phyloP scores from a whole-genome alignment of 2,329 filamentous ascomycete species.

The Penicillium verrucosum region DNA sequence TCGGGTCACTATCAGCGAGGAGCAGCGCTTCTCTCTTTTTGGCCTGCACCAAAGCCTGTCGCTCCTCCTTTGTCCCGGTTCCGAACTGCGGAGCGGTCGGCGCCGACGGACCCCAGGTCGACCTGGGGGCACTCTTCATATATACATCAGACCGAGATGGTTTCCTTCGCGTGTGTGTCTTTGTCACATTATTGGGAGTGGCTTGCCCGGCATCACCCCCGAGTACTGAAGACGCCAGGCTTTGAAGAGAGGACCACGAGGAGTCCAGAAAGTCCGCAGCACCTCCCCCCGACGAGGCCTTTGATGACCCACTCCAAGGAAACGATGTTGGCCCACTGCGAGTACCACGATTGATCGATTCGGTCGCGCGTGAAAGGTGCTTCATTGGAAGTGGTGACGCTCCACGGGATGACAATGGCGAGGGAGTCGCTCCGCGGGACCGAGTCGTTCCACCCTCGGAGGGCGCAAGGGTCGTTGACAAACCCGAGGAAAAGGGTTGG shows the following conservation, averaged over 20 bases:
- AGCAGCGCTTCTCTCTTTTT: slow-evolving; percentile 48
- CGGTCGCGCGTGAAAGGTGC: slow-evolving; percentile 35
- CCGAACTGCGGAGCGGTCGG: slow-evolving; percentile 32
- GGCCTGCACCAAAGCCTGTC: slow-evolving; percentile 46
- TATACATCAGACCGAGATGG: slow-evolving; percentile 37
- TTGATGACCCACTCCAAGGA: slow-evolving; percentile 24
- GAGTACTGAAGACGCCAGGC: slow-evolving; percentile 47
- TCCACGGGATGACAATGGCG: slow-evolving; percentile 35
- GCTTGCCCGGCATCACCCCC: slow-evolving; percentile 39
- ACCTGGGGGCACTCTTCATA: slow-evolving; percentile 26
- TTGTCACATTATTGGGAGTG: slow-evolving; percentile 26
- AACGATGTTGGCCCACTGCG: slow-evolving; percentile 23
- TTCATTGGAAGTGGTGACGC: slow-evolving; percentile 40
- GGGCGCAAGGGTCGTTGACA: slow-evolving; percentile 27
- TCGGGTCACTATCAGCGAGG: slow-evolving; percentile 41
- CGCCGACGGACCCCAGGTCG: slow-evolving; percentile 44
- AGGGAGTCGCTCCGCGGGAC: slow-evolving; percentile 43
- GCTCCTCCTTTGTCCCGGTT: slow-evolving; percentile 43
- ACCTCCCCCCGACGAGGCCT: slow-evolving; percentile 26
- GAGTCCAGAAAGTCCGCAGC: slow-evolving; percentile 43
- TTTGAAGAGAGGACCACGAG: slow-evolving; percentile 50
- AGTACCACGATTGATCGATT: slow-evolving; percentile 22
- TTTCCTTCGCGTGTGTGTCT: slow-evolving; percentile 34
- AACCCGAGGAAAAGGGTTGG: slow-evolving; percentile 29
- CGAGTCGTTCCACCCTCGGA: slow-evolving; percentile 24